Evolutionary conservation across 2,329 filamentous ascomycete genomes (phyloP), one percentile per base, ranked within the genome.

Genomic region (Aspergillus spinulosporus): DNA sequence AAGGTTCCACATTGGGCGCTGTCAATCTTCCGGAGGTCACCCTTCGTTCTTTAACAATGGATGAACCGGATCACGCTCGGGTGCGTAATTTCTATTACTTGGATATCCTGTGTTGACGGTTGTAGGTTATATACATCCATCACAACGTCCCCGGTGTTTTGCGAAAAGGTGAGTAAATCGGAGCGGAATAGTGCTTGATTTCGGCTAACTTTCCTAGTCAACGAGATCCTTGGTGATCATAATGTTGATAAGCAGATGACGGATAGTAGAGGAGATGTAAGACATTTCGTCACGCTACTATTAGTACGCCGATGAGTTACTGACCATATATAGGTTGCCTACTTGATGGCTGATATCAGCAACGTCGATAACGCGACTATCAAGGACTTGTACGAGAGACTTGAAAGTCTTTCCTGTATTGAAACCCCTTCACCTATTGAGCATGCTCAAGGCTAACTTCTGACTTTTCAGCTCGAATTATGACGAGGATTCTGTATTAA

Each of bases 211-310:
- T 31, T 48, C 26, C 21, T 61, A 87, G 94, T 99, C 64, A 99
- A 99, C 80, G 90, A 94, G 69, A 91, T 97, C 60, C 83, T 99
- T 47, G 90, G 89, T 44, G 87, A 95, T 68, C 92, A 99, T 80
- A 99, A 99, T 74, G 92, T 99, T 66, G 93, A 97, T 79, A 97
- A 97, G 82, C 94, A 99, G 78, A 97, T 95, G 80, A 94, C 90
- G 49, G 94, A 97, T 74, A 96, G 89, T 76, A 88, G 88, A 78
- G 93, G 92, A 65, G 93, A 97, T 72, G 88, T 90, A 76, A 62
- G 82, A 69, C 26, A 32, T 28, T 4, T 14, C n/a, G 2, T 11
- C n/a, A 4, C 11, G 21, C 21, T 42, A 28, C 4, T 21, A 15
- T 15, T 5, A 12, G 6, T 47, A 8, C 29, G 6, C 12, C 45